A percentile compares a stretch with the other conserved stretches of the same genome.
Conservation (phyloP, 345 rosid genomes). For the Melaleuca quinquenervia region DNA sequence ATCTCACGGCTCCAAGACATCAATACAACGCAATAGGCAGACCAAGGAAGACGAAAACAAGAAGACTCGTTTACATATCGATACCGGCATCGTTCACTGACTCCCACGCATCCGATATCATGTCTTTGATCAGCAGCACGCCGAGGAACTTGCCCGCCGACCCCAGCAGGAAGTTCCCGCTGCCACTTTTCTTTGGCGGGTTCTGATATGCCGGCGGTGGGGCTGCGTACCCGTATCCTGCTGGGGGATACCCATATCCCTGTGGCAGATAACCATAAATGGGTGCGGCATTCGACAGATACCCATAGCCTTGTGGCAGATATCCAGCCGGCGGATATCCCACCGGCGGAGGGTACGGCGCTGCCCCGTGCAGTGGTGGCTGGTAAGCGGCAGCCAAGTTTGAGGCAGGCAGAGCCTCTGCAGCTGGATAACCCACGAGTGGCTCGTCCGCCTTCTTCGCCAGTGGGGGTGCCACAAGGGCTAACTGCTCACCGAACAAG, state of each 20-base stretch:
- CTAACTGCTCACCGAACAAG: conserved; percentile 22
- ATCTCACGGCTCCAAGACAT: too few relatives aligned
- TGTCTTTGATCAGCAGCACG: too few relatives aligned
- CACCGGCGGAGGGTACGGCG: too few relatives aligned
- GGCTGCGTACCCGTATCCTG: background rate
- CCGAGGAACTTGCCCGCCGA: too few relatives aligned
- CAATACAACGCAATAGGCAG: too few relatives aligned
- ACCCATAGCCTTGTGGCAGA: background rate
- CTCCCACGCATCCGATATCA: too few relatives aligned
- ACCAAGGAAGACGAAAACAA: too few relatives aligned
- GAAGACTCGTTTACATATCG: too few relatives aligned
- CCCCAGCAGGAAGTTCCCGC: too few relatives aligned
- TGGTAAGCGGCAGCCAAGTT: conserved; percentile 5
- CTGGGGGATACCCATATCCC: background rate
- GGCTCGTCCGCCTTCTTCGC: conserved; percentile 2
- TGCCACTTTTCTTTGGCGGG: too few relatives aligned
- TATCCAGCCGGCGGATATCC: background rate
- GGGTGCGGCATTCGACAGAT: background rate
- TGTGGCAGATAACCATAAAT: background rate
- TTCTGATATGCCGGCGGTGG: too few relatives aligned
- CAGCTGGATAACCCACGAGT: conserved; percentile 14
- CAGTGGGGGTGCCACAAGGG: background rate
- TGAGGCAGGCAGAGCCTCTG: conserved; percentile 6
- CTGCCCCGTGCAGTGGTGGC: background rate
- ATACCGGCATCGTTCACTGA: too few relatives aligned